phyloP scores from a whole-genome alignment of 768 basidiomycete genomes.

The Austroboletus eburneus region DNA sequence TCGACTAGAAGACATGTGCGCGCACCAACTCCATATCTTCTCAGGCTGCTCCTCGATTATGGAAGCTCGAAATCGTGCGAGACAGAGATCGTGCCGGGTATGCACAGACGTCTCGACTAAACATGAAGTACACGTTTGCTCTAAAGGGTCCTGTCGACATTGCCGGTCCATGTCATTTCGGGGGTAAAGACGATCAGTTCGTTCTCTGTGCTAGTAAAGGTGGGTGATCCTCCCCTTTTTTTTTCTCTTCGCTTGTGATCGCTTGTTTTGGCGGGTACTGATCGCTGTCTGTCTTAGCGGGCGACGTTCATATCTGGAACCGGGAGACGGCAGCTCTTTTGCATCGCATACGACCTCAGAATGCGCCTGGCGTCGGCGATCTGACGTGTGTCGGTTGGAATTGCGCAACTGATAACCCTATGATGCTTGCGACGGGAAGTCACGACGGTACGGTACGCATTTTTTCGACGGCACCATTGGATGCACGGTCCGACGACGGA shows the following conservation, averaged over 20 bases:
- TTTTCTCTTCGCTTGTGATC: not conserved
- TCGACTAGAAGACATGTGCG: slow-evolving; percentile 7
- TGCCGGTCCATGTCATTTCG: slow-evolving; percentile 79
- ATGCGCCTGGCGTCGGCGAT: slow-evolving; percentile 49
- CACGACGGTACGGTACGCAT: slow-evolving; percentile 74
- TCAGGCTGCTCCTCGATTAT: slow-evolving; percentile 74
- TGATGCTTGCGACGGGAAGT: slow-evolving; percentile 66
- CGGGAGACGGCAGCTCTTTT: slow-evolving; percentile 70
- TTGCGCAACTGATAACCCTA: slow-evolving; percentile 46
- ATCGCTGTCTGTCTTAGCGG: slow-evolving; percentile 42
- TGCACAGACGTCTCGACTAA: slow-evolving; percentile 29
- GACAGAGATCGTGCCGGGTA: slow-evolving; percentile 40
- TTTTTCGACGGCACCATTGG: slow-evolving; percentile 50
- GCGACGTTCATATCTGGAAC: slow-evolving; percentile 86
- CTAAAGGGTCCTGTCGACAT: slow-evolving; percentile 67
- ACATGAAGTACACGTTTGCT: slow-evolving; percentile 65
- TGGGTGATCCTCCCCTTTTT: slow-evolving; percentile 20
- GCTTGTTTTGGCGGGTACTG: not conserved
- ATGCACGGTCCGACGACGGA: slow-evolving; percentile 20
- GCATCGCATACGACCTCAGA: slow-evolving; percentile 62
- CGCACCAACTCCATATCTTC: slow-evolving; percentile 9
- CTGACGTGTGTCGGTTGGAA: slow-evolving; percentile 83
- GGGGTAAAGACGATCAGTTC: slow-evolving; percentile 73
- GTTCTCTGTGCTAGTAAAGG: slow-evolving; percentile 78
- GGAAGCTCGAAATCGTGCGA: slow-evolving; percentile 64